A percentile compares a stretch with the other conserved stretches of the same genome.
Evolutionary conservation across 768 basidiomycete species (phyloP).

Genomic region (Rubroboletus pulcherrimus): DNA sequence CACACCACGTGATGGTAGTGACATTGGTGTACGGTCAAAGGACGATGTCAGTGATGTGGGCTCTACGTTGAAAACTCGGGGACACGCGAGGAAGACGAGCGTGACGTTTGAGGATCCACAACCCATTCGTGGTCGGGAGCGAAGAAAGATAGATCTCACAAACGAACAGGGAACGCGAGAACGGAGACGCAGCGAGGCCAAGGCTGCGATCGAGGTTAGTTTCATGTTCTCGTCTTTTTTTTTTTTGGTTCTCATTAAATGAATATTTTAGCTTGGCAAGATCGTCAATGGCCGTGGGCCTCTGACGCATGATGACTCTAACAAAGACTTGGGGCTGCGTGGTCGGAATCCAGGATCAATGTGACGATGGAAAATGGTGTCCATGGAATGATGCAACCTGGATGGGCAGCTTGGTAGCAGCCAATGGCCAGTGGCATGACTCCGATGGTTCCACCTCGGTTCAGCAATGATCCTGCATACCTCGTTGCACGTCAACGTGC

Average conservation of each 20-base stretch:
- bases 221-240: not conserved
- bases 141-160: constrained; percentile 27
- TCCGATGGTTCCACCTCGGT: not conserved
- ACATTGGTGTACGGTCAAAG: constrained; percentile 21
- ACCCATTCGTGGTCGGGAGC: constrained; percentile 29
- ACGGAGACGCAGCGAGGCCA: constrained; percentile 71
- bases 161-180: constrained; percentile 61
- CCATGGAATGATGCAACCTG: too few relatives aligned
- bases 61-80: constrained; percentile 25
- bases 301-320: constrained; percentile 46
- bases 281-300: constrained; percentile 77
- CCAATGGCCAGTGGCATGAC: not conserved
- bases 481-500: not conserved
- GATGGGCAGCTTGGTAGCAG: too few relatives aligned
- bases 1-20: constrained; percentile 46
- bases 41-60: not conserved
- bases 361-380: too few relatives aligned
- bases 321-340: constrained; percentile 1
- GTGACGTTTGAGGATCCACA: constrained; percentile 64
- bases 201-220: constrained; percentile 77
- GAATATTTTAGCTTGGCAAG: constrained; percentile 64
- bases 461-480: not conserved
- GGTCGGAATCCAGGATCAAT: too few relatives aligned
- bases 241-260: not conserved
- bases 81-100: constrained; percentile 52